Base-by-base conservation (phyloP, 495 filamentous ascomycete species). In the Talaromyces stipitatus region DNA sequence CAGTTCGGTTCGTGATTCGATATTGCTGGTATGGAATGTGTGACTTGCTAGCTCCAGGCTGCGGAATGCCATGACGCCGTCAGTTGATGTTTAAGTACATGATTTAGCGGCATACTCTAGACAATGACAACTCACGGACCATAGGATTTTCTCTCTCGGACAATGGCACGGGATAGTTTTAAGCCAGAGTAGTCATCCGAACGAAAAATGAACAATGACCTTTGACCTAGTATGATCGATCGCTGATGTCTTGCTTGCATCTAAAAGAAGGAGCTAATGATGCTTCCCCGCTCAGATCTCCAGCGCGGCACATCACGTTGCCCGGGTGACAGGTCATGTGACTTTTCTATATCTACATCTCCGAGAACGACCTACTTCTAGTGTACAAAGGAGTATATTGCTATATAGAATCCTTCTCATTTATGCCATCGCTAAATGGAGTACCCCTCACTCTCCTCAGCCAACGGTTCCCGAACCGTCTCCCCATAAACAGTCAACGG, bases 401-500 rank as follows among this genome's bases (percentile, higher is more conserved):
- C 45, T 24, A 24, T 48, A 36, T 16, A 43, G 22, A 23, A 55
- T 38, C 14, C 23, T 8, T 41, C 10, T 53, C 5, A 16, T 8
- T 20, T 26, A 48, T 36, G 20, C 18, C 12, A n/a, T 11, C 56
- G 30, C 66, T 61, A 78, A 55, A 78, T 78, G 30, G 73, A 55
- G 55, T 77, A 73, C 36, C 75, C 75, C 47, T 74, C 63, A n/a
- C 70, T 74, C 61, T 78, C 75, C 58, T 78, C 75, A 2, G 71
- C 69, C 26, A 69, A 28, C 22, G 61, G 66, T 47, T 77, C 75
- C 23, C 71, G 67, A 3, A 78, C 73, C 27, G 78, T 79, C 55
- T 89, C 85, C 7, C 91, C 91, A 67, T 92, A 96, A 0, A 96
- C 88, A 47, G 81, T 80, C 52, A 96, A 67, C 47, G 91, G 91